These are phyloP conservation scores for Pythium graminicola DNA, from an alignment of 352 stramenopile genomes.

Conservation along the genomic window DNA sequence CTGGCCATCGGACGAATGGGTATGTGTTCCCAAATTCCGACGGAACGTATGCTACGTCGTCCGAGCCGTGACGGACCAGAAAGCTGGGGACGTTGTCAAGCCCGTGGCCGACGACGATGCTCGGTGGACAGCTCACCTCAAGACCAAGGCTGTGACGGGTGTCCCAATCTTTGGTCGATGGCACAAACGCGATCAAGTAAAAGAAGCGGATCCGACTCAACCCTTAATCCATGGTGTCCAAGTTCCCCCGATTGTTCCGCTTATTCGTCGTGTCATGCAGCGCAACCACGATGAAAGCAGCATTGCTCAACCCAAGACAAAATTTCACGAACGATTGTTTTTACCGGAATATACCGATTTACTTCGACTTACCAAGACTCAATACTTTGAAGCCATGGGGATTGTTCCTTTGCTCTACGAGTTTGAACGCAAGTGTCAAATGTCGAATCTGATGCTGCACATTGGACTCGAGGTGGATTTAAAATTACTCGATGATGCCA, in stretches of 20 bases:
- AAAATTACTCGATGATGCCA: conserved; percentile 67
- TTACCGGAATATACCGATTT: conserved; percentile 66
- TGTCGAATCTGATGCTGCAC: conserved; percentile 76
- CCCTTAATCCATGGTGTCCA: conserved; percentile 65
- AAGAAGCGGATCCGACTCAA: conserved; percentile 48
- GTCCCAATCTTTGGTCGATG: conserved; percentile 76
- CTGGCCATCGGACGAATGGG: conserved; percentile 42
- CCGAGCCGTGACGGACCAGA: conserved; percentile 34
- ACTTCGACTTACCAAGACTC: conserved; percentile 54
- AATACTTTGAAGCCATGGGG: conserved; percentile 75
- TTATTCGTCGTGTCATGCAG: conserved; percentile 81
- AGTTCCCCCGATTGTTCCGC: conserved; percentile 63
- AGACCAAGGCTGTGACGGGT: conserved; percentile 58
- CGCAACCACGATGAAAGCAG: conserved; percentile 56
- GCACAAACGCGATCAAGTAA: conserved; percentile 57
- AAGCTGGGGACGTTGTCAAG: conserved; percentile 9
- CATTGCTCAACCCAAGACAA: conserved; percentile 44
- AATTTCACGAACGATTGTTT: conserved; percentile 75
- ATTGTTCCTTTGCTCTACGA: conserved; percentile 82
- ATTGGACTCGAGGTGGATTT: conserved; percentile 76
- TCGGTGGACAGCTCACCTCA: conserved; percentile 45
- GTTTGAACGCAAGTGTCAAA: conserved; percentile 85
- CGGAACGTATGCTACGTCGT: conserved; percentile 72
- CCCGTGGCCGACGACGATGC: conserved; percentile 35
- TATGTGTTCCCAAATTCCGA: conserved; percentile 62